Evolutionary conservation across 805 yeast species (phyloP), one percentile per base, ranked within the genome.

Genomic region (Ogataea glucozyma): DNA sequence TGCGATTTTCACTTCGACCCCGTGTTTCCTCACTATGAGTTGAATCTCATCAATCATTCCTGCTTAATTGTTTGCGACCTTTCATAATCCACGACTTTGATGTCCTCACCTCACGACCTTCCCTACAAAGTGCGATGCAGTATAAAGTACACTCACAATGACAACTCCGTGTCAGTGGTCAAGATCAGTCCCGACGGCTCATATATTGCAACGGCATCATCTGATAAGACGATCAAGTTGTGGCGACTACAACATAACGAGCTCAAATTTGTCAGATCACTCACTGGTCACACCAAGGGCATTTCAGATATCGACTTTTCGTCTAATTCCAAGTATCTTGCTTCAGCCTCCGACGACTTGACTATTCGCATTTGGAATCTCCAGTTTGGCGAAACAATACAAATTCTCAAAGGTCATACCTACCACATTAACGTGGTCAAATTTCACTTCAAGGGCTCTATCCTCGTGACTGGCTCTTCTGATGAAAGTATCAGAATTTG

Each of bases 401-500:
- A 71, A 39, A 62, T 76, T 5, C 64, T 89, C 23, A 69, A 73
- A 38, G 90, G 95, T 6, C 99, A 91, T 57, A 88, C 96, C 0
- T 91, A 82, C 49, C 91, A 88, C 45, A 87, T 88, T 9, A 81
- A 87, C 1, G 70, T 84, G n/a, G 64, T 88, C 4, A 72, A 72
- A 40, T 91, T 82, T 67, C 85, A 79, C 49, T 62, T 70, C 29
- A 83, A 83, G 59, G 96, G 97, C 1, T 86, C 88, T 48, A 62
- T 93, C 17, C 60, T 93, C 12, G 79, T 86, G 18, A 78, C 90
- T 31, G 95, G 96, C 0, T 80, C 95, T 1, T 79, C 93, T 38
- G 99, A 91, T 63, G 98, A 91, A 59, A 88, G 91, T 39, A 82
- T 93, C 12, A 76, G 90, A 39, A 74, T 91, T 2, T 91, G 99